These are phyloP conservation scores for Monilinia vaccinii-corymbosi DNA, from an alignment of 2,329 filamentous ascomycete genomes.

Conservation along the genomic window DNA sequence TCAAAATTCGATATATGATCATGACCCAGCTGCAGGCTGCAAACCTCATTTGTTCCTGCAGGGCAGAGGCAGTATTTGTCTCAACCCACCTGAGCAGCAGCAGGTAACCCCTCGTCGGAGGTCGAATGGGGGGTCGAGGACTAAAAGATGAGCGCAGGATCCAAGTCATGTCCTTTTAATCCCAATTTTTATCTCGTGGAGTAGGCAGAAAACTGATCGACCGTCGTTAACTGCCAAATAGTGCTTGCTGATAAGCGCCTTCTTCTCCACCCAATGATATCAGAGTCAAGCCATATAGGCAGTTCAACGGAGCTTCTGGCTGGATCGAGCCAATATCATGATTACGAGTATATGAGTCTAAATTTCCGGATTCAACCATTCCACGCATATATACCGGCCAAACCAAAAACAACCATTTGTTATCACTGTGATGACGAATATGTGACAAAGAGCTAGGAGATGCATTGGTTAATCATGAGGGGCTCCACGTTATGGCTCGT, in stretches of 20 bases:
- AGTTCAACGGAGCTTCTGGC: background rate
- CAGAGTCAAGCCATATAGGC: background rate
- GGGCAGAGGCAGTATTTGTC: background rate
- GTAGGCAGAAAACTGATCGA: background rate
- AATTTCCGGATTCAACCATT: background rate
- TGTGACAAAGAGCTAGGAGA: background rate
- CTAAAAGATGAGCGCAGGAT: background rate
- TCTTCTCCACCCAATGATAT: background rate
- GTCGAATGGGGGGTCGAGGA: background rate
- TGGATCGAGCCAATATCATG: background rate
- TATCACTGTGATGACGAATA: background rate
- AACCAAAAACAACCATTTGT: background rate
- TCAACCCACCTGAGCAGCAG: constrained; percentile 1
- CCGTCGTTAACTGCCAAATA: background rate
- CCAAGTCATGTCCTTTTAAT: background rate
- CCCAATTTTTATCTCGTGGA: background rate
- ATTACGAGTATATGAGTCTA: background rate
- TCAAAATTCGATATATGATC: background rate
- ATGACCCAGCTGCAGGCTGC: too few relatives aligned
- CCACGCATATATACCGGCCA: background rate
- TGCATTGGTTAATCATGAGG: background rate
- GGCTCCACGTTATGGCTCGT: background rate
- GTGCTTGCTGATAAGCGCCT: background rate
- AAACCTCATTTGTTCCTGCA: background rate
- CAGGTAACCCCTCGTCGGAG: background rate